Evolutionary conservation across 2,329 filamentous ascomycete species (phyloP).

Genomic region (Trichophyton verrucosum): DNA sequence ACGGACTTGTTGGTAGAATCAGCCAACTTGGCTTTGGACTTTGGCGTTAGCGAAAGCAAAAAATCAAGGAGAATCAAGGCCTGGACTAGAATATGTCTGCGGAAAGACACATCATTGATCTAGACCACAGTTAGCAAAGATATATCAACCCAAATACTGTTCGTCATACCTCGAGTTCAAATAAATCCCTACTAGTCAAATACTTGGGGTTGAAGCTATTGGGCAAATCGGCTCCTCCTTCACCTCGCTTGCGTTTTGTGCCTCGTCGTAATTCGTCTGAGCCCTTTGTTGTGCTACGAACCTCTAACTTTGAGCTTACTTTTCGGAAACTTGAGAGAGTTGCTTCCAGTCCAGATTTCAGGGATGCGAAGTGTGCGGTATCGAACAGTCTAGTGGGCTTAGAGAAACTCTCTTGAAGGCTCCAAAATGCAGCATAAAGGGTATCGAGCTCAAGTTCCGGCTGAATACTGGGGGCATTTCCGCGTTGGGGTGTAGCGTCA

Average conservation of each 20-base stretch:
- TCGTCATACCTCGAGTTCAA: conserved; percentile 68
- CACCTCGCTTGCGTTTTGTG: conserved; percentile 57
- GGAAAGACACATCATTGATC: conserved; percentile 89
- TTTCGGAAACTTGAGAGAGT: conserved; percentile 65
- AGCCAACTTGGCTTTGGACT: conserved; percentile 66
- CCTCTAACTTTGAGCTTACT: conserved; percentile 55
- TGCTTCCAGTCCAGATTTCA: conserved; percentile 50
- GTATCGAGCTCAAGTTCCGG: conserved; percentile 52
- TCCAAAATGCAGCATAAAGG: conserved; percentile 90
- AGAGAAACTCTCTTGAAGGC: conserved; percentile 80
- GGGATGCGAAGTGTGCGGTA: conserved; percentile 50
- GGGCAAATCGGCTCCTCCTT: conserved; percentile 49
- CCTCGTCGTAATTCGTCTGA: conserved; percentile 53
- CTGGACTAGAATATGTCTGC: conserved; percentile 88
- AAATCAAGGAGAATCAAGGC: conserved; percentile 92
- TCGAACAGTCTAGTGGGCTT: conserved; percentile 77
- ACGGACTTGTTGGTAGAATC: conserved; percentile 75
- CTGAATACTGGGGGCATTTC: conserved; percentile 15
- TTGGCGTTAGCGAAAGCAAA: conserved; percentile 73
- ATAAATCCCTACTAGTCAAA: conserved; percentile 90
- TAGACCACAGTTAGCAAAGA: conserved; percentile 23
- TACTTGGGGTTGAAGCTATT: conserved; percentile 94
- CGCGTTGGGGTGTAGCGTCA: conserved; percentile 8
- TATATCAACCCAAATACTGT: conserved; percentile 9
- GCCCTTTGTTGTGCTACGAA: conserved; percentile 46